Percentiles rank a stretch among this genome's conserved stretches.
Evolutionary conservation across 2,329 filamentous ascomycete species (phyloP).

Genomic region (Plenodomus biglobosus): DNA sequence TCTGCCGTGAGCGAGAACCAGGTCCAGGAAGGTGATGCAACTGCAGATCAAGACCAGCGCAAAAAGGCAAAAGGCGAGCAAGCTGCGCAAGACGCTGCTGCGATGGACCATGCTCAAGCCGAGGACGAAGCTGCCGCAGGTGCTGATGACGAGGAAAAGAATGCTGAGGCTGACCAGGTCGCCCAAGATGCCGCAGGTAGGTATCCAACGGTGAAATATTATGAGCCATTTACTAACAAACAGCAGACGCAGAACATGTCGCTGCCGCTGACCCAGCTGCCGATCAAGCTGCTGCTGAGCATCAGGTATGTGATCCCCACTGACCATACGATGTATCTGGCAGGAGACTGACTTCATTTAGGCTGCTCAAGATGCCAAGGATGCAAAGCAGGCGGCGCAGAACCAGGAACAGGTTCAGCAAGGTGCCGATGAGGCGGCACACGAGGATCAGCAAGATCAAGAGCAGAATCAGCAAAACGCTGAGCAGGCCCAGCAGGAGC

Average conservation of each 20-base stretch:
- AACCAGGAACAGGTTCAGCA: not conserved
- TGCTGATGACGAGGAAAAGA: constrained; percentile 11
- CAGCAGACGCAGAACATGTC: constrained; percentile 3
- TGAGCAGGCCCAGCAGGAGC: not conserved
- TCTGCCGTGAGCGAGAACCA: constrained; percentile 3
- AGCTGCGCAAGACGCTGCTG: not conserved
- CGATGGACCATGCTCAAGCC: not conserved
- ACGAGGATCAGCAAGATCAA: not conserved
- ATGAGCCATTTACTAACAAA: not conserved
- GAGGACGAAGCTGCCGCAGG: constrained; percentile 8
- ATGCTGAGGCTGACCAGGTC: constrained; percentile 7
- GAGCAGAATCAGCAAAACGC: not conserved
- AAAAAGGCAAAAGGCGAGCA: constrained; percentile 5
- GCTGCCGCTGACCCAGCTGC: constrained; percentile 6
- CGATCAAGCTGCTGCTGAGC: constrained; percentile 4
- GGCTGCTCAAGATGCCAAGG: constrained; percentile 1
- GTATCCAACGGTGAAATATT: no score
- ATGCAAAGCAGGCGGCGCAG: not conserved
- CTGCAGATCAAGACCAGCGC: constrained; percentile 6
- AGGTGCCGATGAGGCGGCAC: not conserved
- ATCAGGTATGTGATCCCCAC: not conserved
- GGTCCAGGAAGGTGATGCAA: constrained; percentile 3
- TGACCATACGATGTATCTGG: not conserved
- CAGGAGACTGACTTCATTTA: not conserved
- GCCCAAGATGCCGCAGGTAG: constrained; percentile 5